Conservation (phyloP, 2,329 filamentous ascomycete genomes). For the Setomelanomma holmii region DNA sequence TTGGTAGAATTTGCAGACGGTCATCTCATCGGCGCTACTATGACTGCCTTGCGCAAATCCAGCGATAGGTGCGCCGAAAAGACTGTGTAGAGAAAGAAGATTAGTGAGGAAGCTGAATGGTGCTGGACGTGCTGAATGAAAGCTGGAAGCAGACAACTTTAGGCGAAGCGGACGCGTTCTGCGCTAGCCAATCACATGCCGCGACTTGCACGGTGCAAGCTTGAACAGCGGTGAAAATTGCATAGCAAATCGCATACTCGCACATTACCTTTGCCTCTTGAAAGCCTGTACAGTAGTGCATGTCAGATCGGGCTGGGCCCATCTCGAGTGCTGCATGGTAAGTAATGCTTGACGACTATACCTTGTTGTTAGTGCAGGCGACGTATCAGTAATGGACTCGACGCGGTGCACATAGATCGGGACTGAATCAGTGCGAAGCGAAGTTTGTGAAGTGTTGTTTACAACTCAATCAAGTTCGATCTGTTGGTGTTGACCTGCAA, state of each 20-base stretch:
- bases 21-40: conserved; percentile 36
- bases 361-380: no score
- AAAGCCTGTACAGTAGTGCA: conserved; percentile 4
- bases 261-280: conserved; percentile 29
- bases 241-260: conserved; percentile 12
- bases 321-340: conserved; percentile 26
- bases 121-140: conserved; percentile 10
- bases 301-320: conserved; percentile 14
- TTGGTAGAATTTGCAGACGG: conserved; percentile 69
- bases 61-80: conserved; percentile 7
- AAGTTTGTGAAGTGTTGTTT: not conserved
- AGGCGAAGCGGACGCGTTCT: conserved; percentile 26
- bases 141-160: conserved; percentile 16
- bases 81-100: conserved; percentile 17
- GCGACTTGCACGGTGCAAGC: conserved; percentile 6
- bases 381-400: no score
- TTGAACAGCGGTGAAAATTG: conserved; percentile 7
- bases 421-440: no score
- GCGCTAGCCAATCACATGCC: conserved; percentile 27
- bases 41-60: not conserved
- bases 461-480: no score
- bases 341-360: no score
- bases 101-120: not conserved
- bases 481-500: no score
- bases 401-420: no score